Conservation (phyloP, 2,329 filamentous ascomycete genomes). For the Aspergillus sp. region DNA sequence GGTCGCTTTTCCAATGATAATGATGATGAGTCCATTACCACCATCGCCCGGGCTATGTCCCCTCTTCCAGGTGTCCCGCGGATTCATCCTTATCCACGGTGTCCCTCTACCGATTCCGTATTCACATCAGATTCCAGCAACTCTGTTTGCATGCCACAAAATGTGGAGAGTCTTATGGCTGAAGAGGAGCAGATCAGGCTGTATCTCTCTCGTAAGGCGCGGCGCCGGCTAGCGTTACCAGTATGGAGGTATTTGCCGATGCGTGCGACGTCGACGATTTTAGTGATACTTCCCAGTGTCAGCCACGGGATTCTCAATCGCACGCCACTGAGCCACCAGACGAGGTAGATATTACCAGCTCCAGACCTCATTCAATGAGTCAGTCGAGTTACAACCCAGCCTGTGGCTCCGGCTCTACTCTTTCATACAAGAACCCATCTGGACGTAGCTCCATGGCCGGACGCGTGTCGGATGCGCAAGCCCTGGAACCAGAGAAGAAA, state of each 20-base stretch:
- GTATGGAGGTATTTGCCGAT: background rate
- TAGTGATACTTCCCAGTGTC: slow-evolving; percentile 1
- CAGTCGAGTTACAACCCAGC: background rate
- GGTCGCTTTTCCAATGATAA: slow-evolving; percentile 59
- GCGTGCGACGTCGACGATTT: slow-evolving; percentile 10
- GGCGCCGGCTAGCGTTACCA: slow-evolving; percentile 7
- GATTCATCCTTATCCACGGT: slow-evolving; percentile 45
- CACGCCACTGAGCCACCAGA: background rate
- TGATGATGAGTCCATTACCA: slow-evolving; percentile 61
- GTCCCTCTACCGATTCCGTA: slow-evolving; percentile 59
- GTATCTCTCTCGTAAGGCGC: slow-evolving; percentile 53
- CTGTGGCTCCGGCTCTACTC: background rate
- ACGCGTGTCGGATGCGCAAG: background rate
- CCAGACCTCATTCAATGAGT: background rate
- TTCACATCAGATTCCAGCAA: slow-evolving; percentile 51
- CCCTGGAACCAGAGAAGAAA: background rate
- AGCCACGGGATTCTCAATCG: background rate
- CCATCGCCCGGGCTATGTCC: slow-evolving; percentile 43
- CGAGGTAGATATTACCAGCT: background rate
- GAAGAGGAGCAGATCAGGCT: slow-evolving; percentile 70
- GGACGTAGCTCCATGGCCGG: background rate
- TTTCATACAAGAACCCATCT: background rate
- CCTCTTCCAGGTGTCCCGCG: slow-evolving; percentile 40
- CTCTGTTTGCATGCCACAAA: slow-evolving; percentile 58
- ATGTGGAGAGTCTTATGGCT: slow-evolving; percentile 68